Evolutionary conservation across 75 land plant genomes (phyloP).

Genomic region (Cunninghamia lanceolata): DNA sequence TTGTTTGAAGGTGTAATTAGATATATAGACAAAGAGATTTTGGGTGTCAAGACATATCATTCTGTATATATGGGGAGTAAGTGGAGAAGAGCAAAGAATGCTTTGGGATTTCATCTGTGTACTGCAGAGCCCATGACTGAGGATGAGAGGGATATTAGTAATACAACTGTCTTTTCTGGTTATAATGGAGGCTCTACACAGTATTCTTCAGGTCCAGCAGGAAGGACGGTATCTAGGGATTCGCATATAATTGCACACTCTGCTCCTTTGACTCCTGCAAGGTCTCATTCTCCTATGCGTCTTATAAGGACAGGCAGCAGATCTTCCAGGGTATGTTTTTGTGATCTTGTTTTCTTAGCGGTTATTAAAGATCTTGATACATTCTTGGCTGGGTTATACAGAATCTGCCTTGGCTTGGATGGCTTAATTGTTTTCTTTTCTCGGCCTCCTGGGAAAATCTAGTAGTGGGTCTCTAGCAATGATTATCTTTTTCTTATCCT

Average conservation of each 20-base stretch:
- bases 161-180: background rate
- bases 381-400: background rate
- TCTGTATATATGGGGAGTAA: slow-evolving; percentile 33
- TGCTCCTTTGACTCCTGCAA: slow-evolving; percentile 29
- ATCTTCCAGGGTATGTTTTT: slow-evolving; percentile 48
- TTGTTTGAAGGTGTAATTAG: background rate
- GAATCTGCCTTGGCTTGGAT: background rate
- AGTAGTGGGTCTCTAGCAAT: background rate
- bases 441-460: background rate
- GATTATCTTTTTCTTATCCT: background rate
- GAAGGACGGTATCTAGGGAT: background rate
- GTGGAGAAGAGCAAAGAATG: slow-evolving; percentile 53
- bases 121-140: slow-evolving; percentile 26
- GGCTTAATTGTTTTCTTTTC: background rate
- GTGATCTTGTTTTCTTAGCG: background rate
- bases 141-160: slow-evolving; percentile 15
- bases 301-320: slow-evolving; percentile 36
- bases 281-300: slow-evolving; percentile 39
- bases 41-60: background rate
- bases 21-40: no score
- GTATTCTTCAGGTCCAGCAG: background rate
- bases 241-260: background rate
- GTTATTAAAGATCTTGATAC: background rate
- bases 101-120: slow-evolving; percentile 40
- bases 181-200: background rate